Base-by-base conservation (phyloP, 345 rosid species). In the Populus euphratica region DNA sequence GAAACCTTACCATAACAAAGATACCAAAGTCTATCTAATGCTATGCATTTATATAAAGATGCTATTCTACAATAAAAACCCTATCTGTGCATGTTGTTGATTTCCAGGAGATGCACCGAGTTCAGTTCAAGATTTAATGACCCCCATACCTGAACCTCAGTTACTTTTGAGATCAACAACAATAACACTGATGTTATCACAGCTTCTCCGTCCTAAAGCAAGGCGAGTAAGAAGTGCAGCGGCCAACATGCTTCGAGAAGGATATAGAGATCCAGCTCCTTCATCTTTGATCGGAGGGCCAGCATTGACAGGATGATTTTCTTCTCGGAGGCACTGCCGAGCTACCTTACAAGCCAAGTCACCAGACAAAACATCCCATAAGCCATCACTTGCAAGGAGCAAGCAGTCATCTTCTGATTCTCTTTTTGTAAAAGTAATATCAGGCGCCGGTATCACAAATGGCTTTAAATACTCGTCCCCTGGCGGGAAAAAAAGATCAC, bases 381-480 rank as follows among this genome's bases (percentile, higher is more conserved):
- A 77, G 27, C 94, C 97, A 79, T 92, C 97, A 38, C 92, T 91
- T 0, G 94, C 97, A 36, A 90, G 78, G 39, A 94, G 89, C 73
- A 94, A 79, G 76, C 93, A 94, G 13, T 92, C 94, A 12, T 92
- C 94, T 38, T 83, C 89, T 0, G 78, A n/a, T 38, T 89, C 90
- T 76, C 94, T 87, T 49, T 76, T 83, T 11, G 81, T 83, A 50
- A 86, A 80, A 7, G 89, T 86, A 29, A 91, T 81, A 80, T 91
- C 92, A 0, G 96, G 94, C 78, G 90, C 94, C 71, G 93, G 81
- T 70, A 80, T 82, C 33, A 94, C 96, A 62, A 76, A 54, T 62
- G 94, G 93, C 79, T 94, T 94, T 31, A 94, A 77, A 79, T 85
- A 92, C 73, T 66, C 83, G 81, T 91, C 98, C 73, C 98, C 97